Base-by-base conservation (phyloP, 139 green algal species). In the Haematococcus lacustris region DNA sequence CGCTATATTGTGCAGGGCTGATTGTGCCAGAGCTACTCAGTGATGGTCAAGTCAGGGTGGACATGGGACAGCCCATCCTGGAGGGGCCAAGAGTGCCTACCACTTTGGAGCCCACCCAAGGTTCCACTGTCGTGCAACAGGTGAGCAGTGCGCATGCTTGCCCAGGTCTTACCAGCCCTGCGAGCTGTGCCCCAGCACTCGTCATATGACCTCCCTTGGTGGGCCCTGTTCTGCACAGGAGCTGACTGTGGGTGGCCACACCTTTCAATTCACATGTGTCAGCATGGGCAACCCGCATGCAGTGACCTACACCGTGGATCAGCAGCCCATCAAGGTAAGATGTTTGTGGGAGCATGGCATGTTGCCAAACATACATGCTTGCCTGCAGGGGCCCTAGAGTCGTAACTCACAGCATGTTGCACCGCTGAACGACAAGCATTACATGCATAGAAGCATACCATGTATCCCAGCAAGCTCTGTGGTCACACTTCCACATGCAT, bases 221-320 rank as follows among this genome's bases (percentile, higher is more conserved):
- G n/a, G n/a, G n/a, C n/a, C n/a, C n/a, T n/a, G n/a, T n/a, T n/a
- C n/a, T n/a, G n/a, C n/a, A n/a, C 60, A 67, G 60, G 32, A 66
- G 17, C 76, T 98, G 25, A 69, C 78, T 4, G 80, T 97, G 3
- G 90, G 87, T n/a, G 95, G 90, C 38, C 73, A 75, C 40, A 88
- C 51, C 35, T 98, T 88, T 82, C 75, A 78, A 5, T 80, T 97
- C 50, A 97, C 94, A 0, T 91, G 85, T 76, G 92, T 99, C 33
- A 92, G 84, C 80, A 99, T 99, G 95, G 95, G 95, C 71, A 99
- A 99, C 84, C 95, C 95, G 0, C 95, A 99, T 77, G 93, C 91
- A 7, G 73, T 98, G 33, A 91, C 86, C 7, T 98, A 93, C 78
- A 80, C 62, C 37, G 76, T 76, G 3, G 83, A 94, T 71, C 88